A percentile compares a stretch with the other conserved stretches of the same genome.
These are phyloP conservation scores for Coniochaeta prunicola DNA, from an alignment of 2,329 filamentous ascomycete genomes.

Conservation along the genomic window DNA sequence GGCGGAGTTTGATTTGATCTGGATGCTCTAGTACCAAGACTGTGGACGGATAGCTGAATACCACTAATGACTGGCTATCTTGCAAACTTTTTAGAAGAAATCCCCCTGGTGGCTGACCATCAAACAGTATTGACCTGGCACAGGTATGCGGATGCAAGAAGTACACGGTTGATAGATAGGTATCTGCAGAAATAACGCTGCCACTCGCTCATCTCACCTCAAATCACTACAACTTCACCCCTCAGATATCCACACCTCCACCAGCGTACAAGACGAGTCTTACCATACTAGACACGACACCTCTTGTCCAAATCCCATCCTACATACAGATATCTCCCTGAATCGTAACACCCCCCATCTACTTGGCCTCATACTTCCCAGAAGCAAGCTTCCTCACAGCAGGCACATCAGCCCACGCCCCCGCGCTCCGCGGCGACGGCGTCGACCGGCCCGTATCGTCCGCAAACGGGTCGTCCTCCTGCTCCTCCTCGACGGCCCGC, in stretches of 20 bases:
- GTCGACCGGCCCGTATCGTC: constrained; percentile 37
- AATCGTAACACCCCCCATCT: constrained; percentile 1
- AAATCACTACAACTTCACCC: neutral
- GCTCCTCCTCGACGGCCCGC: constrained; percentile 35
- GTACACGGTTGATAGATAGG: neutral
- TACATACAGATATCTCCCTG: neutral
- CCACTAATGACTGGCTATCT: neutral
- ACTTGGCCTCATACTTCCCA: constrained; percentile 65
- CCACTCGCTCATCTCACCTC: neutral
- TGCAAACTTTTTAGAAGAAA: too few species aligned
- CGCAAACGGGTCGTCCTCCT: constrained; percentile 59
- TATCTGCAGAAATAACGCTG: neutral
- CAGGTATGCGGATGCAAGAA: neutral
- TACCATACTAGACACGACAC: constrained; percentile 2
- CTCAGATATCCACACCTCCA: neutral
- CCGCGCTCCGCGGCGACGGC: constrained; percentile 14
- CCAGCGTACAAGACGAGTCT: neutral
- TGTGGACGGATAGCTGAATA: neutral
- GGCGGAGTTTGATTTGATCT: neutral
- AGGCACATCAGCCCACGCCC: constrained; percentile 60
- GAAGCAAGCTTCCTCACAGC: constrained; percentile 61
- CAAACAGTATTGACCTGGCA: neutral
- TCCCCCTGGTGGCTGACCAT: too few species aligned
- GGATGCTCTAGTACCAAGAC: neutral
- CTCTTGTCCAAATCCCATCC: neutral